Evolutionary conservation across 805 yeast genomes (phyloP), one percentile per base, ranked within the genome.

Genomic region (Lipomyces chichibuensis): DNA sequence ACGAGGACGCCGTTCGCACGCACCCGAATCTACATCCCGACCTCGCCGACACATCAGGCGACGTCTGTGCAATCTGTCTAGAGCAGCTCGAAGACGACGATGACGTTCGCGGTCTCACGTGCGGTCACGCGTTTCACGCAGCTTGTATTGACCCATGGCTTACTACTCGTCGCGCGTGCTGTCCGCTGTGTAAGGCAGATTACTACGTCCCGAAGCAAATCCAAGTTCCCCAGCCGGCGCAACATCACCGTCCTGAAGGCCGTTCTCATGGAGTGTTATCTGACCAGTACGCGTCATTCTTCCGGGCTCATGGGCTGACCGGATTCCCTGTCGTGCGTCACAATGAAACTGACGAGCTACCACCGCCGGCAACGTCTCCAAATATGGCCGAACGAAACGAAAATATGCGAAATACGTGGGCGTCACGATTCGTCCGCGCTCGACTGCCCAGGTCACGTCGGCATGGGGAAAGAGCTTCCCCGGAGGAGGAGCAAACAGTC

Each of bases 91-190:
- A 85, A 69, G 84, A 84, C 60, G 87, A 83, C 14, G 91, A 89
- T 62, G 75, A 77, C 0, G 91, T 91, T 1, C 84, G 96, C 60
- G 91, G 91, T 0, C 81, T 91, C 56, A 80, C 89, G 11, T 91
- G 97, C 78, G 92, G 92, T 2, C 97, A 91, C 77, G 92, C 88
- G 1, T 91, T 87, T 82, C 97, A 91, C 74, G 82, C 87, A 27
- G 88, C 84, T 20, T 91, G 97, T 77, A 83, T 91, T 62, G 92
- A 88, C 70, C 93, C 93, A 1, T 91, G 96, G 96, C 79, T 91
- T 58, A 87, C 86, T 2, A 84, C 85, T 69, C 80, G 94, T 71
- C 83, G 89, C 58, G 93, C 92, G 0, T 88, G 91, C 72, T 91
- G 97, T 75, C 96, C 97, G 8, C 86, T 88, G 81, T 91, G 97